Evolutionary conservation across 2,329 filamentous ascomycete genomes (phyloP).

Genomic region (Ophiostoma novo-ulmi): DNA sequence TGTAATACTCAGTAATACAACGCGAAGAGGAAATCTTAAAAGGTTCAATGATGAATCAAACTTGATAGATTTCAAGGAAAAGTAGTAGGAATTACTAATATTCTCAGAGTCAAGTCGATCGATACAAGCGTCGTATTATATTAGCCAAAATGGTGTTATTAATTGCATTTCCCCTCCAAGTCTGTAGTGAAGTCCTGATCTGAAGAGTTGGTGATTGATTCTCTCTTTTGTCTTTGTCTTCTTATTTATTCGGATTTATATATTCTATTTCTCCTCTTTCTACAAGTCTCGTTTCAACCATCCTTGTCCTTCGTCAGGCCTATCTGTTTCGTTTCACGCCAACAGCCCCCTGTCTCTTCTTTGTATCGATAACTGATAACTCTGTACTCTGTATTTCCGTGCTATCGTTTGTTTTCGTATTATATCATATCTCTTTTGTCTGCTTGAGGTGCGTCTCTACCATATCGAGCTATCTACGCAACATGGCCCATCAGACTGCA

Average conservation of each 20-base stretch:
- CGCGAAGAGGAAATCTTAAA: no score
- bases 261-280: constrained; percentile 6
- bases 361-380: not conserved
- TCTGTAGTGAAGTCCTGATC: not conserved
- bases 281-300: constrained; percentile 9
- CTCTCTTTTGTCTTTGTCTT: constrained; percentile 4
- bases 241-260: not conserved
- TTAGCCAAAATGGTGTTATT: not conserved
- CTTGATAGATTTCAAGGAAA: not conserved
- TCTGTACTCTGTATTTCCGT: not conserved
- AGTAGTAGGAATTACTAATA: not conserved
- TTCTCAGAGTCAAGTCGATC: not conserved
- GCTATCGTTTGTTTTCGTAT: not conserved
- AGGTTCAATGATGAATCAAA: no score
- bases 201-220: not conserved
- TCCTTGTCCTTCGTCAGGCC: constrained; percentile 11
- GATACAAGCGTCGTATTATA: not conserved
- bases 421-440: not conserved
- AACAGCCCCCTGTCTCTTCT: not conserved
- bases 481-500: constrained; percentile 11
- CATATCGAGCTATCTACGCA: not conserved
- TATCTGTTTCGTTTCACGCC: constrained; percentile 17
- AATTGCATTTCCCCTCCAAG: constrained; percentile 8
- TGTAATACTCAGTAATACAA: not conserved
- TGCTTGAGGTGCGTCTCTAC: no score